Evolutionary conservation across 768 basidiomycete species (phyloP).

Genomic region (Kwoniella newhampshirensis): DNA sequence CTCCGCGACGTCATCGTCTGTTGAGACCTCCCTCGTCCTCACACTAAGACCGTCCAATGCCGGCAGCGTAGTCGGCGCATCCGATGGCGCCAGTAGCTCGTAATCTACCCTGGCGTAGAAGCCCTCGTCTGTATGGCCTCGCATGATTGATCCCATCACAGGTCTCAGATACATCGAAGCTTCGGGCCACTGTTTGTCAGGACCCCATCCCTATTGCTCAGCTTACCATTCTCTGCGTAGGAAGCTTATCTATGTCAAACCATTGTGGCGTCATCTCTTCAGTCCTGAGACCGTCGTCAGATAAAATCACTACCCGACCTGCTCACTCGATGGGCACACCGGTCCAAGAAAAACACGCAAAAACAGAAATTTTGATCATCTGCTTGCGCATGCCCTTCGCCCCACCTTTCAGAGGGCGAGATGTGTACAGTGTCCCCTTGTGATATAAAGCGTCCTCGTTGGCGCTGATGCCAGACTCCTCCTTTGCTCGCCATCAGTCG

Average conservation of each 20-base stretch:
- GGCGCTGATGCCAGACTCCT: slow-evolving; percentile 76
- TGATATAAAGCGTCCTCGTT: slow-evolving; percentile 59
- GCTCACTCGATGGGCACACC: slow-evolving; percentile 69
- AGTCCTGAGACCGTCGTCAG: slow-evolving; percentile 58
- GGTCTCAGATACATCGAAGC: slow-evolving; percentile 17
- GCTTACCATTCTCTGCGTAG: slow-evolving; percentile 27
- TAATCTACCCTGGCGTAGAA: slow-evolving; percentile 16
- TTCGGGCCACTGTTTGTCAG: slow-evolving; percentile 21
- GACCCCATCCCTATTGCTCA: not conserved
- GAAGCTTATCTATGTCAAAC: slow-evolving; percentile 59
- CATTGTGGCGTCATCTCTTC: slow-evolving; percentile 87
- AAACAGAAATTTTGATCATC: slow-evolving; percentile 66
- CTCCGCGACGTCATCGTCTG: slow-evolving; percentile 5
- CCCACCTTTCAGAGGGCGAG: not conserved
- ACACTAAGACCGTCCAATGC: slow-evolving; percentile 7
- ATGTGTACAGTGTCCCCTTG: slow-evolving; percentile 55
- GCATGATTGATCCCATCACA: slow-evolving; percentile 6
- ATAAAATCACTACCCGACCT: not conserved
- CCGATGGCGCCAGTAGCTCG: not conserved
- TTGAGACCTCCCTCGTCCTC: not conserved
- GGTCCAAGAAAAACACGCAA: slow-evolving; percentile 65
- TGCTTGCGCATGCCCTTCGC: not conserved
- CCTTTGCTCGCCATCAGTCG: slow-evolving; percentile 57
- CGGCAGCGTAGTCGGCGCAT: slow-evolving; percentile 7
- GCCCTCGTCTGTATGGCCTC: not conserved